These are phyloP conservation scores for Castanea sativa DNA, from an alignment of 306 rosid genomes.

Conservation along the genomic window DNA sequence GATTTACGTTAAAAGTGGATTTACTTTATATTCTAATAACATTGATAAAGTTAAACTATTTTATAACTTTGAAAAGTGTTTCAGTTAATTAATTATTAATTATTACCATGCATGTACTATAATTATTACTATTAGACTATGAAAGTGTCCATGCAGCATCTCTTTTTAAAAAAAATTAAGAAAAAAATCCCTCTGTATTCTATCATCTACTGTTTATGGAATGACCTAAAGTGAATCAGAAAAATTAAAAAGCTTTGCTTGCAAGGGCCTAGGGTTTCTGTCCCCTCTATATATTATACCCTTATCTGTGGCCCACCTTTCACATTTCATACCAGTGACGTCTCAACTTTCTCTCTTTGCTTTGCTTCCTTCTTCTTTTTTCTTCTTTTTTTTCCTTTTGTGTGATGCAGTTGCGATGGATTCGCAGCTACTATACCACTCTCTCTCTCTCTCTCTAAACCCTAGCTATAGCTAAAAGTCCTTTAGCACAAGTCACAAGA, in stretches of 20 bases:
- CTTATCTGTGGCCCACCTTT: constrained; percentile 3
- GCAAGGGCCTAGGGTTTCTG: constrained; percentile 26
- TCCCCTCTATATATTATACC: constrained; percentile 15
- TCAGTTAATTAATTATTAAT: background rate
- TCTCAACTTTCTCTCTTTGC: constrained; percentile 27
- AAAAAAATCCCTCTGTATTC: background rate
- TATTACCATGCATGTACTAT: too few species aligned
- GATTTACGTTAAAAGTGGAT: background rate
- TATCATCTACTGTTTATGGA: constrained; percentile 35
- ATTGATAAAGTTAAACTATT: background rate
- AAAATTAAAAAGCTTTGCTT: constrained; percentile 10
- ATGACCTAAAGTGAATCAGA: constrained; percentile 58
- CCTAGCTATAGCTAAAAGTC: constrained; percentile 9
- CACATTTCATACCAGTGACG: constrained; percentile 35
- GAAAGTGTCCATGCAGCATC: too few species aligned
- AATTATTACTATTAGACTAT: too few species aligned
- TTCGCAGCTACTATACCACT: constrained; percentile 29
- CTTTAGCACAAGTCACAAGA: too few species aligned
- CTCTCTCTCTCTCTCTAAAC: constrained; percentile 5
- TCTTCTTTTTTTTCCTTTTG: background rate
- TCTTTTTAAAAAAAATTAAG: background rate
- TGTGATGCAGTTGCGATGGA: constrained; percentile 43
- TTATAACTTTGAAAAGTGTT: background rate
- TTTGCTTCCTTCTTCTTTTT: background rate
- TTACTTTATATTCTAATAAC: background rate